Evolutionary conservation across 192 early-diverging fungal genomes (phyloP), one percentile per base, ranked within the genome.

Genomic region (Bifiguratus adelaidae): DNA sequence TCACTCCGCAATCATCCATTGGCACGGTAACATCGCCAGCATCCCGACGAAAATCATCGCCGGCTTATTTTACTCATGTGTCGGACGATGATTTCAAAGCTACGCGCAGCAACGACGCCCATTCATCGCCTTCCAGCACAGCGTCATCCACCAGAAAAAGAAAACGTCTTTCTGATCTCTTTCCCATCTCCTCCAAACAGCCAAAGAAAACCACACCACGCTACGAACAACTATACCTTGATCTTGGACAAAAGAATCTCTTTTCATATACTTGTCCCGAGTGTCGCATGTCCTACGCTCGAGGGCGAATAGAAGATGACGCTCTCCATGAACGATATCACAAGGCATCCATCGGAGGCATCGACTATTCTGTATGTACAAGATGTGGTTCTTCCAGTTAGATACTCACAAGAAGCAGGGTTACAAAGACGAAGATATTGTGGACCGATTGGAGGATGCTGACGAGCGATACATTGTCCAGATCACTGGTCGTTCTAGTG

Each of bases 261-360:
- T 23, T 47, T 52, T 21, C 52, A 35, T 13, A 53, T 38, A 36
- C 67, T 19, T 70, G 67, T 40, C 58, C 62, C 15, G 55, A 65
- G 23, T 70, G 68, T 25, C 32, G 55, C 21, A 70, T 70, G 68
- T 60, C 59, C 4, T 70, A 62, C 48, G 54, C 44, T n/a, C 44
- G 41, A 6, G 68, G 68, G n/a, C 59, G 53, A 8, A 18, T 35
- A 0, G 68, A 62, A 28, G 68, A 70, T 21, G 68, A 70, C 20
- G 34, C 45, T 21, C 47, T 64, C 5, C 68, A 70, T 56, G 59
- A 60, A 7, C 45, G 49, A 4, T 65, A 62, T 52, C 68, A 70
- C 52, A 48, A 52, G 15, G 58, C 44, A 7, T 44, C 26, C 18
- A 8, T 70, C 20, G 59, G 63, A 2, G 62, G 68, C 13, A 62